Evolutionary conservation across 768 basidiomycete genomes (phyloP), one percentile per base, ranked within the genome.

Genomic region (Leccinum subgranulosum): DNA sequence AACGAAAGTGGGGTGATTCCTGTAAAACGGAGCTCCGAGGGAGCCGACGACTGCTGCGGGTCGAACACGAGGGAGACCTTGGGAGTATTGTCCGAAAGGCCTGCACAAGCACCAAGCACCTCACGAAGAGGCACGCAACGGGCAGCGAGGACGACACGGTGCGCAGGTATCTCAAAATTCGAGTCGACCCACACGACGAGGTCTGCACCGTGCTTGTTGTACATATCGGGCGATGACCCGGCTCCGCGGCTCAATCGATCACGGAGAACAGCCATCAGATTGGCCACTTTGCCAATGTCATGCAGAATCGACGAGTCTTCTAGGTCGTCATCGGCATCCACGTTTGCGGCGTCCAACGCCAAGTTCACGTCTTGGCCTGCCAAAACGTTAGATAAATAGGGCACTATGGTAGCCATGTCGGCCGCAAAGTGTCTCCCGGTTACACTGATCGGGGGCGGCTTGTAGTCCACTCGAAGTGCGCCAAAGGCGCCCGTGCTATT

Each of bases 401-500:
- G 93, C 57, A 84, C 81, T 8, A 94, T 74, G 0, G 70, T 65
- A 4, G 80, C 79, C 51, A 97, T 62, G 68, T 97, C 91, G 48
- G 86, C 80, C 17, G 80, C 75, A 21, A 96, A 74, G 3, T 69
- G 73, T 50, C 79, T 77, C 4, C 92, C 89, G 0, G 68, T 66
- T 6, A 89, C 63, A 0, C 68, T 67, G 49, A 98, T 83, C 4
- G 78, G 73, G 3, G 74, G 74, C 0, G 88, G 84, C 39, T 74
- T 74, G 53, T 84, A 88, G 63, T 95, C 92, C 14, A 87, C 79
- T 15, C 88, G 81, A 33, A 98, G 76, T 2, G 91, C 95, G 3
- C 86, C 94, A 70, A 92, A 95, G 0, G 91, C 90, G 1, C 96
- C 97, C 0, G 90, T 87, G 61, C 83, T 86, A 63, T 91, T 97